Base-by-base conservation (phyloP, 2,329 filamentous ascomycete species). In the Ophioceras dolichostomum region DNA sequence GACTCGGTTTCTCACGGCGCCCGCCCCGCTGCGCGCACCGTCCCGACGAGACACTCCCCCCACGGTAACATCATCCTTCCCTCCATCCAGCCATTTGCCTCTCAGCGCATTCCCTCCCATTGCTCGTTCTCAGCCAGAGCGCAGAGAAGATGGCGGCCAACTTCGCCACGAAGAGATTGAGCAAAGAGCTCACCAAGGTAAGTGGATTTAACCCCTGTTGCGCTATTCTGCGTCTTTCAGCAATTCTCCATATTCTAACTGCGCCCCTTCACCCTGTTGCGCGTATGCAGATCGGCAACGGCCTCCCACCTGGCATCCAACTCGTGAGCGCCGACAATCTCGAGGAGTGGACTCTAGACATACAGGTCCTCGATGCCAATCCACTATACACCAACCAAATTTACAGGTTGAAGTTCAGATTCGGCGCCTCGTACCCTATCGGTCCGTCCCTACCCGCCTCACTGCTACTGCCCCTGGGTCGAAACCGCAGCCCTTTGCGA, bases 281-380 rank as follows among this genome's bases (percentile, higher is more conserved):
- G 16, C 20, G 18, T 7, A 16, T 16, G 18, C 43, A 78, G 73
- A 73, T 77, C 45, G 60, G 64, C 35, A 68, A 62, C 43, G 67
- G 65, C 42, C 54, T 79, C 28, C 76, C 78, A 29, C 75, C 76
- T 14, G 76, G 77, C 37, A 94, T 98, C 57, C 68, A 73, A 34
- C 75, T 96, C 34, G 77, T 93, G 41, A 75, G 79, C 34, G 79
- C 85, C 40, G 83, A 93, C 33, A 80, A 87, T 56, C 78, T 94
- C 37, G 73, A 85, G 52, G 81, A 91, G 63, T 98, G 91, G 93
- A 68, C 79, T 36, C 78, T 96, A 62, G 93, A 98, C 55, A 93
- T 98, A 38, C 67, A 73, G 47, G 89, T 98, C 37, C 73, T 96
- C 29, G 91, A 96, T 58, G 64, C 73, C 41, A 98, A 98, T 53